Percentiles rank a stretch among this genome's conserved stretches.
Conservation (phyloP, 345 rosid genomes). For the Gossypium turneri region DNA sequence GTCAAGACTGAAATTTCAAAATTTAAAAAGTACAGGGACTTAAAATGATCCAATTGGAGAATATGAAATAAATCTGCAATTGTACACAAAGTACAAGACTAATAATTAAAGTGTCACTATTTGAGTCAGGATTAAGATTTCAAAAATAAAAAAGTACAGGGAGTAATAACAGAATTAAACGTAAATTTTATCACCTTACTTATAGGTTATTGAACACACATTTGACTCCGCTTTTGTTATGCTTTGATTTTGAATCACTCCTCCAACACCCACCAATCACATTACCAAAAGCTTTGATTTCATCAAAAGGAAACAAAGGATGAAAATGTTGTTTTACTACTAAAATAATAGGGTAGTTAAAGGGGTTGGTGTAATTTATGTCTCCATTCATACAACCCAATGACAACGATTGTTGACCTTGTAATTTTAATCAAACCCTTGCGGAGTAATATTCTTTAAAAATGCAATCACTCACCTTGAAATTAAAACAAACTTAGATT, state of each 20-base stretch:
- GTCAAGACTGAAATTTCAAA: too few species aligned
- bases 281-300: not conserved
- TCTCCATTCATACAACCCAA: not conserved
- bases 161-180: too few species aligned
- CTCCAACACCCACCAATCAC: not conserved
- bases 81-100: rapidly evolving
- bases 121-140: too few species aligned
- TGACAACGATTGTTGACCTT: conserved; percentile 15
- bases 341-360: conserved; percentile 6
- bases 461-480: not conserved
- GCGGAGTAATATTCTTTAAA: not conserved
- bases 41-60: too few species aligned
- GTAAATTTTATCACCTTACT: too few species aligned
- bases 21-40: too few species aligned
- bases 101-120: too few species aligned
- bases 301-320: not conserved
- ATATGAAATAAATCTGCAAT: too few species aligned
- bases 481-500: not conserved
- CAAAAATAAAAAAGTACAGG: too few species aligned
- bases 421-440: not conserved
- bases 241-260: not conserved
- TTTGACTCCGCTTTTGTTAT: not conserved
- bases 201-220: not conserved
- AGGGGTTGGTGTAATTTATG: not conserved
- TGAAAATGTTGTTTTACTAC: conserved; percentile 23